These are phyloP conservation scores for Oxyria digyna DNA, from an alignment of 148 eudicot genomes.

Conservation along the genomic window DNA sequence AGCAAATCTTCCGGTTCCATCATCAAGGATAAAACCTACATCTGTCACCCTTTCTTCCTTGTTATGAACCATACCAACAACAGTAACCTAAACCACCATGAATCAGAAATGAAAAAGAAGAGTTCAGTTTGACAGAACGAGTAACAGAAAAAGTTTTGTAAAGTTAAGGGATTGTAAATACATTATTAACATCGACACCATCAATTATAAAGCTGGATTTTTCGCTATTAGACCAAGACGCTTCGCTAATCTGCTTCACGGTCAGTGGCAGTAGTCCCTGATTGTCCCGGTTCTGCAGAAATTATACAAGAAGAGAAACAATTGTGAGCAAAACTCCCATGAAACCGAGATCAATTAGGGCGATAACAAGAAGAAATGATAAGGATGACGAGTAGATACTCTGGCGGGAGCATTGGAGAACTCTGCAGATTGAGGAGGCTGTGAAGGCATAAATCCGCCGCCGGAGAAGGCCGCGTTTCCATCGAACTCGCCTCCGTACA, in stretches of 20 bases:
- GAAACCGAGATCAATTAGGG: not conserved
- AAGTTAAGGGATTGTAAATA: conserved; percentile 11
- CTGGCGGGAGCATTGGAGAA: conserved; percentile 36
- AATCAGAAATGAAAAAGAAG: not conserved
- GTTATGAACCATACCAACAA: conserved; percentile 59
- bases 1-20: conserved; percentile 76
- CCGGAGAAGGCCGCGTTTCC: conserved; percentile 58
- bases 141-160: not conserved
- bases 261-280: conserved; percentile 67
- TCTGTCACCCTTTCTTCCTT: conserved; percentile 74
- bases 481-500: conserved; percentile 40
- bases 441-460: conserved; percentile 81
- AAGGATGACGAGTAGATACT: conserved; percentile 17
- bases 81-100: conserved; percentile 45
- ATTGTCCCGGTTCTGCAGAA: conserved; percentile 54
- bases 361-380: not conserved
- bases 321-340: not conserved
- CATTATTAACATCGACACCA: conserved; percentile 71
- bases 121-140: not conserved
- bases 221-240: conserved; percentile 35
- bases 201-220: conserved; percentile 40
- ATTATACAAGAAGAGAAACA: not conserved
- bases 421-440: conserved; percentile 58
- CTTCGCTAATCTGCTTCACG: conserved; percentile 70
- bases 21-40: conserved; percentile 60